Evolutionary conservation across 352 stramenopile species (phyloP).

Genomic region (Phytophthora nicotianae): DNA sequence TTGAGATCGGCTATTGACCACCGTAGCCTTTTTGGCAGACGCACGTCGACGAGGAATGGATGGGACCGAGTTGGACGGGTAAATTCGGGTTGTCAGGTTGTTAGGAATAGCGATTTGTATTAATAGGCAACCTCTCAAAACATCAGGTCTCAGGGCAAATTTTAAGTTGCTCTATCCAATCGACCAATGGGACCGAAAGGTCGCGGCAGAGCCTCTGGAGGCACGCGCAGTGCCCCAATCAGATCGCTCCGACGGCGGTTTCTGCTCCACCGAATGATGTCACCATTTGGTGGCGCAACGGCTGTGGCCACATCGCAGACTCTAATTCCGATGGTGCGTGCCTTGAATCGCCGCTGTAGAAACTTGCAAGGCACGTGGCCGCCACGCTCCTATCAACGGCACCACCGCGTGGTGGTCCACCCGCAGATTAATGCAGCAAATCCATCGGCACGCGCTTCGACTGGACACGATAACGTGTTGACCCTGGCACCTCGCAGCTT

Average conservation of each 20-base stretch:
- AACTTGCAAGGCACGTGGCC: slow-evolving; percentile 12
- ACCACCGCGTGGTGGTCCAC: slow-evolving; percentile 9
- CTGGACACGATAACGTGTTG: background rate
- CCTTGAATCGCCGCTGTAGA: slow-evolving; percentile 2
- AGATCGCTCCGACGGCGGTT: slow-evolving; percentile 17
- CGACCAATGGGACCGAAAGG: slow-evolving; percentile 17
- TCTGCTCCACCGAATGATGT: slow-evolving; percentile 4
- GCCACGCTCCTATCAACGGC: slow-evolving; percentile 9
- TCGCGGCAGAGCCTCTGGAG: slow-evolving; percentile 6
- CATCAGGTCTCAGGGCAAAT: background rate
- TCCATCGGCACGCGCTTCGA: slow-evolving; percentile 10
- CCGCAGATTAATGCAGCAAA: slow-evolving; percentile 28
- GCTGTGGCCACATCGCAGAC: slow-evolving; percentile 3
- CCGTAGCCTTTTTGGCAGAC: slow-evolving; percentile 9
- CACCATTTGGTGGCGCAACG: slow-evolving; percentile 9
- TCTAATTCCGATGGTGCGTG: slow-evolving; percentile 17
- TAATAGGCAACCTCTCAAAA: background rate
- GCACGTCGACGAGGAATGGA: background rate
- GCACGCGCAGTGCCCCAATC: slow-evolving; percentile 30
- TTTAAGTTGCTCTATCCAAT: slow-evolving; percentile 8
- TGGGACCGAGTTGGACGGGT: slow-evolving; percentile 1
- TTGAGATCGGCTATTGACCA: slow-evolving; percentile 16
- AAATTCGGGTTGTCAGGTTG: background rate
- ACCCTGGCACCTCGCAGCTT: background rate
- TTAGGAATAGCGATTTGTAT: background rate